Evolutionary conservation across 805 yeast genomes (phyloP).

Genomic region (Ogataea saltuana): DNA sequence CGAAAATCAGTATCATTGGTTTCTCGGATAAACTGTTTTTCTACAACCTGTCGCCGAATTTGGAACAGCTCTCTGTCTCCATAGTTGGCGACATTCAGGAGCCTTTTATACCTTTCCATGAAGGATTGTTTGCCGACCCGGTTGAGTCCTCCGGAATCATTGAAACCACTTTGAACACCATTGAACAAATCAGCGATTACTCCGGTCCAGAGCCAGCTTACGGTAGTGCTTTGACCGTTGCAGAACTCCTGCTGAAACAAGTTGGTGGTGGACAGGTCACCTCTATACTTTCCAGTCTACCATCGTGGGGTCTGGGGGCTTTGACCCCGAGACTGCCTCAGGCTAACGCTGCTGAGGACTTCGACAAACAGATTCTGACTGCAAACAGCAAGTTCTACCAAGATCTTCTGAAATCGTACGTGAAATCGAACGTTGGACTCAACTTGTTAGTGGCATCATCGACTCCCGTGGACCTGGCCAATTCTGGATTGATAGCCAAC

Average conservation of each 20-base stretch:
- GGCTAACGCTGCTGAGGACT: conserved; percentile 40
- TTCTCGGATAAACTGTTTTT: conserved; percentile 74
- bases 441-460: conserved; percentile 73
- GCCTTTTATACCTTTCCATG: conserved; percentile 76
- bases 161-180: conserved; percentile 62
- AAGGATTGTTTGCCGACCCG: conserved; percentile 82
- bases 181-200: conserved; percentile 50
- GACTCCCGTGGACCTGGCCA: conserved; percentile 66
- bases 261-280: conserved; percentile 86
- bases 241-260: conserved; percentile 56
- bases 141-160: conserved; percentile 61
- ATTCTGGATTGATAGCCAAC: conserved; percentile 61
- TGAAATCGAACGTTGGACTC: conserved; percentile 63
- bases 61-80: conserved; percentile 57
- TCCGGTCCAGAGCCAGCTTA: conserved; percentile 62
- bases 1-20: conserved; percentile 69
- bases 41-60: conserved; percentile 60
- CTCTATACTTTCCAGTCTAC: conserved; percentile 64
- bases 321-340: conserved; percentile 44
- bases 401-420: conserved; percentile 56
- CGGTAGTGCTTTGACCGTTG: conserved; percentile 77
- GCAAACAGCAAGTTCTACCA: conserved; percentile 65
- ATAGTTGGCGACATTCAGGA: conserved; percentile 71
- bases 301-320: conserved; percentile 80
- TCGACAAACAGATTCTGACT: conserved; percentile 49